Evolutionary conservation across 208 protist genomes (phyloP), one percentile per base, ranked within the genome.

Genomic region (Leishmania mexicana): DNA sequence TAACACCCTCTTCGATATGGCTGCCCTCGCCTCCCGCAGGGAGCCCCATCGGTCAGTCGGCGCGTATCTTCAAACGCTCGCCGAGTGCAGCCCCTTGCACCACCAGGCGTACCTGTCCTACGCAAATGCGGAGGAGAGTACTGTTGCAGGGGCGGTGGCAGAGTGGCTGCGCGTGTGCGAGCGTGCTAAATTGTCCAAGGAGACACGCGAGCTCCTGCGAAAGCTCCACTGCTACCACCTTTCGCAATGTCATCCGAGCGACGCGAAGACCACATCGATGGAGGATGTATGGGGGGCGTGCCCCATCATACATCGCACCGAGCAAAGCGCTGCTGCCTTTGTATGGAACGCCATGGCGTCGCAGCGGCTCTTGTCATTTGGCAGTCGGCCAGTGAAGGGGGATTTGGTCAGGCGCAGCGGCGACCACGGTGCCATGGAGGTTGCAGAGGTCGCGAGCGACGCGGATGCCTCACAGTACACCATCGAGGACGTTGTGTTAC

Each of bases 321-420:
- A 84, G 62, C 49, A 65, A 28, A 92, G 87, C 68, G 92, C 90
- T 17, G 88, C 88, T 6, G 81, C 93, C 49, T 93, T 95, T 87
- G 88, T 96, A 47, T 98, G 95, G 93, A 98, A 98, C 82, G 90
- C 91, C 6, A 94, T 96, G 89, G 91, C 90, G 3, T 92, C 90
- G 65, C 93, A 96, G 82, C 87, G 95, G 15, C 57, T 98, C 35
- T 35, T 94, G 0, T 83, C 84, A 1, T 81, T 82, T 47, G 87
- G 90, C 54, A 42, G 8, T 8, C 75, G 77, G n/a, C 90, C 92
- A 13, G 85, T 91, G 40, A 84, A 88, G 35, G 95, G 93, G 13
- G 94, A 97, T 76, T 47, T 96, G 67, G 89, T 96, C 10, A 84
- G 81, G 38, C 67, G 60, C 31, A 65, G 8, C 8, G 83, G 78